Conservation (phyloP, 495 filamentous ascomycete genomes). For the Coniosporium apollinis region DNA sequence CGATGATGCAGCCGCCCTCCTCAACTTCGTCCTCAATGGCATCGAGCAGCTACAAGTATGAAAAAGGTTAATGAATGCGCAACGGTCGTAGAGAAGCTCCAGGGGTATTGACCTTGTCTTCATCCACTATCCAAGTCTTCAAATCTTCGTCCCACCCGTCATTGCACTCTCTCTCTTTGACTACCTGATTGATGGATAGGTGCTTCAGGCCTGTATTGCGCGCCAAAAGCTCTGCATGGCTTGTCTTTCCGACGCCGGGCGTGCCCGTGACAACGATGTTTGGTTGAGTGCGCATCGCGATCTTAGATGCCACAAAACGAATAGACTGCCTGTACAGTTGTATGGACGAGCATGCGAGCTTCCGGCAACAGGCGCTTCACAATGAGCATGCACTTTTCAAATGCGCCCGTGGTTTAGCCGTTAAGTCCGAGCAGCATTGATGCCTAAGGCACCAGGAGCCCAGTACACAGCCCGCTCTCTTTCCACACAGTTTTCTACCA, state of each 20-base stretch:
- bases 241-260: conserved; percentile 88
- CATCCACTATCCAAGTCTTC: conserved; percentile 85
- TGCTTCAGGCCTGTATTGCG: conserved; percentile 59
- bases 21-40: conserved; percentile 69
- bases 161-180: conserved; percentile 68
- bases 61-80: background rate
- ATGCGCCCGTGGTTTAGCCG: no score
- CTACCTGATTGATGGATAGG: conserved; percentile 75
- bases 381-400: no score
- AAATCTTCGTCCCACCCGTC: conserved; percentile 73
- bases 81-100: background rate
- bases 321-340: no score
- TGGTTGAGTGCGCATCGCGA: conserved; percentile 41
- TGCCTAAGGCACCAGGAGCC: no score
- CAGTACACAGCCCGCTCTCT: no score
- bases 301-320: no score
- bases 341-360: no score
- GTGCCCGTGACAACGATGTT: conserved; percentile 95
- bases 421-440: no score
- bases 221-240: conserved; percentile 65
- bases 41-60: conserved; percentile 52
- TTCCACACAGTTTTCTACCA: no score
- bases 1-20: conserved; percentile 75
- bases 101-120: conserved; percentile 61
- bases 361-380: no score